Percentiles rank a stretch among this genome's conserved stretches.
phyloP scores from a whole-genome alignment of 139 green algal genomes.

The Tetraselmis chui region DNA sequence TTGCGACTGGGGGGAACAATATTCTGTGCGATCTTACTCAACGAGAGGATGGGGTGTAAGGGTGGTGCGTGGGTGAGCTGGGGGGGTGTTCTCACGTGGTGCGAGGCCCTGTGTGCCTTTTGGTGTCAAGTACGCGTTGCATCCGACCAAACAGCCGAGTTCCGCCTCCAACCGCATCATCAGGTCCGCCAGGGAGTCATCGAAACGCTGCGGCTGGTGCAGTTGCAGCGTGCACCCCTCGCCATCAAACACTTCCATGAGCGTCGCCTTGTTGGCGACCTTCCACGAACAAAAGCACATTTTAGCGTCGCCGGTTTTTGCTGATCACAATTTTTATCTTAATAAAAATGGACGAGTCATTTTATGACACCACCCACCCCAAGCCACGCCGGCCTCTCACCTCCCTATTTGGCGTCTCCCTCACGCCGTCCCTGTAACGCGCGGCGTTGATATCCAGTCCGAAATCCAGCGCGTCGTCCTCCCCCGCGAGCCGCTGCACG shows the following conservation, averaged over 20 bases:
- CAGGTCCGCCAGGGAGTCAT: constrained; percentile 39
- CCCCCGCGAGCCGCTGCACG: background rate
- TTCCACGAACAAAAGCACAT: too few species aligned
- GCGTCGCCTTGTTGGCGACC: background rate
- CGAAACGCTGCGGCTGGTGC: constrained; percentile 72
- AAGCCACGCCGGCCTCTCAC: constrained; percentile 14
- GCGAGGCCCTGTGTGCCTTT: background rate
- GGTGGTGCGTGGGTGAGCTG: too few species aligned
- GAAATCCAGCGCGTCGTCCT: constrained; percentile 32
- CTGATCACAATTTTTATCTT: too few species aligned
- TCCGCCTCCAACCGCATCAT: constrained; percentile 52
- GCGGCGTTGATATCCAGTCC: constrained; percentile 49
- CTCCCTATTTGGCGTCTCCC: constrained; percentile 41
- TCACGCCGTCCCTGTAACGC: constrained; percentile 39
- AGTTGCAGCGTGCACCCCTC: constrained; percentile 45
- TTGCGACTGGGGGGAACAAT: too few species aligned
- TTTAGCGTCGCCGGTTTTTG: too few species aligned
- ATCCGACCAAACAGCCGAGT: constrained; percentile 70
- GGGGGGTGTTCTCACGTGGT: background rate
- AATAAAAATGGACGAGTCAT: too few species aligned
- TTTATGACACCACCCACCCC: too few species aligned
- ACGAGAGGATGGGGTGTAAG: too few species aligned
- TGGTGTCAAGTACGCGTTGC: constrained; percentile 67
- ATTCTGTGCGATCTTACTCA: too few species aligned
- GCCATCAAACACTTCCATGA: constrained; percentile 16